Evolutionary conservation across 2,329 filamentous ascomycete genomes (phyloP).

Genomic region (Chaetomium sp.): DNA sequence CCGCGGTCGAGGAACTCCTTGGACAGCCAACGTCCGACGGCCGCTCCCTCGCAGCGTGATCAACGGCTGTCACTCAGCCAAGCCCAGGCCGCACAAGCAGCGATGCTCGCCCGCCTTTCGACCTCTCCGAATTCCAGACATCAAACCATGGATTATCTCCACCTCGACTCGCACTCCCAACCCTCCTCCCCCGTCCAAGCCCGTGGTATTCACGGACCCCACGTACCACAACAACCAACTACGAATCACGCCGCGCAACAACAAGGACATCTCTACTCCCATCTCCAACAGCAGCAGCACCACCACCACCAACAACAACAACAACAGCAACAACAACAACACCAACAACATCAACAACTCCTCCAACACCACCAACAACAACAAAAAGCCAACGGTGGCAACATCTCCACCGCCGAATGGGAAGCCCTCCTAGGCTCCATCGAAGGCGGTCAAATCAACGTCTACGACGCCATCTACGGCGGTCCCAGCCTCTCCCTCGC

Average conservation of each 20-base stretch:
- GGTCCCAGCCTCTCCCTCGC: constrained; percentile 46
- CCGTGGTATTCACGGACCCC: constrained; percentile 30
- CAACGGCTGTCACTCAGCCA: constrained; percentile 45
- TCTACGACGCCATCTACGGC: constrained; percentile 79
- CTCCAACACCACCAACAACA: too few relatives aligned
- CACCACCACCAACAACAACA: too few relatives aligned
- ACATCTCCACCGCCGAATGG: constrained; percentile 66
- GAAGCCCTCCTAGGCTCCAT: constrained; percentile 73
- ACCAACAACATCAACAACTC: too few relatives aligned
- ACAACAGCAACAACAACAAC: too few relatives aligned
- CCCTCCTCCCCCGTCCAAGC: constrained; percentile 42
- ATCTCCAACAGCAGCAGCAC: constrained; percentile 22
- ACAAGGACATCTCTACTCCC: constrained; percentile 32
- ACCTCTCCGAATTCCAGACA: constrained; percentile 32
- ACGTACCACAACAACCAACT: constrained; percentile 11
- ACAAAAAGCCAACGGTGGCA: constrained; percentile 27
- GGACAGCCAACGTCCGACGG: constrained; percentile 36
- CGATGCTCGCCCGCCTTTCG: constrained; percentile 33
- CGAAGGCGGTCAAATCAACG: constrained; percentile 71
- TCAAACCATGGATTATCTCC: constrained; percentile 54
- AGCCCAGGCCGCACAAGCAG: constrained; percentile 26
- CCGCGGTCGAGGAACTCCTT: constrained; percentile 43
- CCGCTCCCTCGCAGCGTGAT: constrained; percentile 38
- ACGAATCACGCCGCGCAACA: constrained; percentile 4
- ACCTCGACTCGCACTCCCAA: constrained; percentile 41